Percentiles rank a stretch among this genome's conserved stretches.
phyloP scores from a whole-genome alignment of 2,329 filamentous ascomycete genomes.

The Boeremia lycopersici region DNA sequence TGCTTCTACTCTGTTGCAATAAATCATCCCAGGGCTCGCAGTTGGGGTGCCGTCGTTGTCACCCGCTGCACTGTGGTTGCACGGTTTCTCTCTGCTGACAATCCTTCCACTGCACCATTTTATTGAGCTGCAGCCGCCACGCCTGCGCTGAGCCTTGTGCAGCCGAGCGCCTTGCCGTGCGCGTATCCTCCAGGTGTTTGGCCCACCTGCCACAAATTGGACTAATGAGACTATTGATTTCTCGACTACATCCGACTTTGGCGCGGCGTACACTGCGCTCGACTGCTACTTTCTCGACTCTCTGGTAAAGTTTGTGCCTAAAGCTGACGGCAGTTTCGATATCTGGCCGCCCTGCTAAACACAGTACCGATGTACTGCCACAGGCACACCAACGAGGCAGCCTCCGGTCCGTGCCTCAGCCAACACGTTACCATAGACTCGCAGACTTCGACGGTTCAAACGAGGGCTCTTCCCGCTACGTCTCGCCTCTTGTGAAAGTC shows the following conservation, averaged over 20 bases:
- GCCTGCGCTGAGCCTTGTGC: constrained; percentile 1
- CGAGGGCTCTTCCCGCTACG: neutral
- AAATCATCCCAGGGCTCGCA: constrained; percentile 6
- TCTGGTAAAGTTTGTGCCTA: constrained; percentile 16
- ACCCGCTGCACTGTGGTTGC: constrained; percentile 2
- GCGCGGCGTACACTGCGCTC: constrained; percentile 4
- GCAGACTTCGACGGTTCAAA: neutral
- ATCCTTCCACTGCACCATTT: constrained; percentile 4
- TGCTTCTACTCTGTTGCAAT: constrained; percentile 8
- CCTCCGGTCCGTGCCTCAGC: constrained; percentile 14
- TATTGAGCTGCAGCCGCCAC: constrained; percentile 17
- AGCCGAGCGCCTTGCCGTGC: constrained; percentile 2
- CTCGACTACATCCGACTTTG: constrained; percentile 7
- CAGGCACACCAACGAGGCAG: constrained; percentile 3
- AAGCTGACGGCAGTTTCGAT: constrained; percentile 15
- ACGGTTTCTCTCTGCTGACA: constrained; percentile 9
- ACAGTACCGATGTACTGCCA: constrained; percentile 1
- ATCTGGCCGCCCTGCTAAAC: constrained; percentile 13
- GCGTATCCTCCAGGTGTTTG: constrained; percentile 4
- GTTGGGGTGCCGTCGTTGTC: constrained; percentile 2
- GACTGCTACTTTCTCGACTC: constrained; percentile 3
- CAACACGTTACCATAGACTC: neutral
- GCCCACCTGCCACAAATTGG: neutral
- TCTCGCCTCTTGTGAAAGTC: neutral
- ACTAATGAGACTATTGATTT: constrained; percentile 10